A percentile compares a stretch with the other conserved stretches of the same genome.
Conservation (phyloP, 495 filamentous ascomycete genomes). For the Collariella sp. region DNA sequence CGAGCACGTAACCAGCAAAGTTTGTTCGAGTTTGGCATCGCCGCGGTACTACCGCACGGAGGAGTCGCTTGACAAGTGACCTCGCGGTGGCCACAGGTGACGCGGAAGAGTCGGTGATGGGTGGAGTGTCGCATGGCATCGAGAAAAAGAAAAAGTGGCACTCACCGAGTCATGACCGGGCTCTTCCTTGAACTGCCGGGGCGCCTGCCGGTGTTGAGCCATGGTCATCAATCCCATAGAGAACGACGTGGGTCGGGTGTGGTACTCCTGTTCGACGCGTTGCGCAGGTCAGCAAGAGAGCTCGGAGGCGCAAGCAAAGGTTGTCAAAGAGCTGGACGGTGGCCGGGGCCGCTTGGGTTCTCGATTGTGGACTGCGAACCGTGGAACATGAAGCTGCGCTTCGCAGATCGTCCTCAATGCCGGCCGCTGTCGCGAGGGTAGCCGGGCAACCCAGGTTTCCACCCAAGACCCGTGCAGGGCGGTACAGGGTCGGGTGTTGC, state of each 20-base stretch:
- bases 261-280: not conserved
- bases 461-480: constrained; percentile 18
- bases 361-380: not conserved
- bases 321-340: not conserved
- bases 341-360: not conserved
- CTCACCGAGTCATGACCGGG: constrained; percentile 31
- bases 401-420: constrained; percentile 14
- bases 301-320: not conserved
- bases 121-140: not conserved
- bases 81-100: not conserved
- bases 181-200: constrained; percentile 33
- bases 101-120: constrained; percentile 10
- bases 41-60: constrained; percentile 4
- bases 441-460: constrained; percentile 23
- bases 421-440: constrained; percentile 14
- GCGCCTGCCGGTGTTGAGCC: constrained; percentile 34
- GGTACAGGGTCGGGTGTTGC: not conserved
- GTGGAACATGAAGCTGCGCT: constrained; percentile 18
- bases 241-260: not conserved
- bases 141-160: constrained; percentile 16
- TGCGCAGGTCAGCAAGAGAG: constrained; percentile 6
- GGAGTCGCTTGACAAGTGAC: constrained; percentile 3
- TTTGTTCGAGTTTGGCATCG: not conserved
- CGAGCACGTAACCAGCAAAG: not conserved
- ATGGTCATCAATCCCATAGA: constrained; percentile 34